Conservation (phyloP, 345 rosid species). For the Microcos paniculata region DNA sequence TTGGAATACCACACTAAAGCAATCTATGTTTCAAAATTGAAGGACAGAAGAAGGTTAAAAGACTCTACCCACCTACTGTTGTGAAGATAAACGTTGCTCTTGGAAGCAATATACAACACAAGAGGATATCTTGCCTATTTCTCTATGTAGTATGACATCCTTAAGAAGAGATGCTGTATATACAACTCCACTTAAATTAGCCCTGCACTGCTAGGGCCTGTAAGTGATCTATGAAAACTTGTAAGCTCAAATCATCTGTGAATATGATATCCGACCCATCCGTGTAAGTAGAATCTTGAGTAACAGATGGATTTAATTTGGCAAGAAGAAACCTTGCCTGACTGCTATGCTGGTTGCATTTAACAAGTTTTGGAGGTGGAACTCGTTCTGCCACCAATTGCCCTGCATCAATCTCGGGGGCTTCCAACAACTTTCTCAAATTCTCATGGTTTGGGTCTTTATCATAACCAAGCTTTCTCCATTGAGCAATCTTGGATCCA, state of each 20-base stretch:
- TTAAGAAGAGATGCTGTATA: constrained; percentile 1
- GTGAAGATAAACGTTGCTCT: not conserved
- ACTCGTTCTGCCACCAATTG: constrained; percentile 69
- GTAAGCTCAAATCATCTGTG: constrained; percentile 88
- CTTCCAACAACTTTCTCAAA: constrained; percentile 79
- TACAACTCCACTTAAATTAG: constrained; percentile 19
- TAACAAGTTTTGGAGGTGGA: constrained; percentile 74
- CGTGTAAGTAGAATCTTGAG: constrained; percentile 66
- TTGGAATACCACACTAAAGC: not conserved
- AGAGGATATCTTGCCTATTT: not conserved
- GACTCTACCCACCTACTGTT: not conserved
- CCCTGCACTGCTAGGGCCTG: constrained; percentile 77
- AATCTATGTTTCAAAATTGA: not conserved
- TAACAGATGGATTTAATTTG: constrained; percentile 89
- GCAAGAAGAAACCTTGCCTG: constrained; percentile 98
- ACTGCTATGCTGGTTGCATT: constrained; percentile 92
- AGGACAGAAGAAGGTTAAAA: not conserved
- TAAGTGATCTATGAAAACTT: constrained; percentile 79
- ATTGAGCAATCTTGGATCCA: constrained; percentile 86
- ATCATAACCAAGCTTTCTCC: constrained; percentile 86
- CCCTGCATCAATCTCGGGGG: constrained; percentile 72
- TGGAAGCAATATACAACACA: not conserved
- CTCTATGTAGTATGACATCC: not conserved
- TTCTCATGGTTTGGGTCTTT: constrained; percentile 84
- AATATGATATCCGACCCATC: constrained; percentile 77